Evolutionary conservation across 2,329 filamentous ascomycete species (phyloP).

Genomic region (Beauveria asiatica): DNA sequence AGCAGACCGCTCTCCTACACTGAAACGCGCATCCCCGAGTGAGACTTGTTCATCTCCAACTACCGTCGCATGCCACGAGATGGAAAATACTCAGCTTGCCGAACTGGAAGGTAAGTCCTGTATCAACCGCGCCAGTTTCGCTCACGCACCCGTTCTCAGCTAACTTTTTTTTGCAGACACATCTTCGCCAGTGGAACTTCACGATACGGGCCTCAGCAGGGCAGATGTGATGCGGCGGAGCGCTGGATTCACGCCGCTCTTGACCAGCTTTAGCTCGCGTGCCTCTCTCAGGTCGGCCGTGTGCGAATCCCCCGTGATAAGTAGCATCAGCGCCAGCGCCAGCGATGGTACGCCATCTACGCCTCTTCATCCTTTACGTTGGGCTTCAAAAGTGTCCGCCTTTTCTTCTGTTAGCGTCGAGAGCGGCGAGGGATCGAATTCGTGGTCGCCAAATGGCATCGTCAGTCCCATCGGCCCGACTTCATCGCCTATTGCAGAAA

Average conservation of each 20-base stretch:
- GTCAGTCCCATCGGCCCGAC: not conserved
- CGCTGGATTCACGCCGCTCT: conserved; percentile 21
- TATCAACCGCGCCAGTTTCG: not conserved
- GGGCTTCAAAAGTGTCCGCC: not conserved
- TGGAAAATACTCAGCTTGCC: conserved; percentile 34
- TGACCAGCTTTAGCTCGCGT: conserved; percentile 8
- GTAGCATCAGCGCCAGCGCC: not conserved
- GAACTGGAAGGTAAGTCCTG: conserved; percentile 38
- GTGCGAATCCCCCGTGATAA: not conserved
- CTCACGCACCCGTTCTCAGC: not conserved
- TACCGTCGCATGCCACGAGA: conserved; percentile 23
- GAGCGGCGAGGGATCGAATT: not conserved
- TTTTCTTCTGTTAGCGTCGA: conserved; percentile 1
- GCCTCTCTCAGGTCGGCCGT: not conserved
- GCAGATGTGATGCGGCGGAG: conserved; percentile 28
- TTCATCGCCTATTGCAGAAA: not conserved
- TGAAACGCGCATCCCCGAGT: not conserved
- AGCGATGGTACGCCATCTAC: not conserved
- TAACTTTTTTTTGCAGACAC: conserved; percentile 26
- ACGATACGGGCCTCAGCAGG: conserved; percentile 32
- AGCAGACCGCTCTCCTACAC: not conserved
- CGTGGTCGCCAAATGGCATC: not conserved
- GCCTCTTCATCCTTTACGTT: not conserved
- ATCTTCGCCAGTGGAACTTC: conserved; percentile 36
- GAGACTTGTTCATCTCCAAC: not conserved